Conservation (phyloP, 768 basidiomycete genomes). For the Fibroporia radiculosa region DNA sequence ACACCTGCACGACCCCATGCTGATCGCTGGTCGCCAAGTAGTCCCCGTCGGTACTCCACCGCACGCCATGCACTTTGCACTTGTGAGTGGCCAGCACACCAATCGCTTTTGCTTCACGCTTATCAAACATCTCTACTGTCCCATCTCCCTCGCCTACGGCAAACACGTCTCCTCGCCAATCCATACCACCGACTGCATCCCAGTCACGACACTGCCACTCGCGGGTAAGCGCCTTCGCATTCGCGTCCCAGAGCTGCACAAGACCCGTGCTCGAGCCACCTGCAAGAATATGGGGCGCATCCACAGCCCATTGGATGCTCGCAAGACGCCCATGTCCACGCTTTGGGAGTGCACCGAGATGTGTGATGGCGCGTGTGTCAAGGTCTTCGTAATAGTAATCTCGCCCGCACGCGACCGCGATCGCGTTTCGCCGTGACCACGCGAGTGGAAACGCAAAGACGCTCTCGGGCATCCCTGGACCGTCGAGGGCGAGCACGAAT, state of each 20-base stretch:
- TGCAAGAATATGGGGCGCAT: conserved; percentile 36
- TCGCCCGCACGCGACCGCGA: conserved; percentile 53
- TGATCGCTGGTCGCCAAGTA: conserved; percentile 35
- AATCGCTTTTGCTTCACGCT: conserved; percentile 24
- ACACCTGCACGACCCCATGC: conserved; percentile 33
- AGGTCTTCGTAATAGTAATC: conserved; percentile 60
- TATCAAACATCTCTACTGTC: conserved; percentile 29
- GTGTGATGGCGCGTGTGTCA: conserved; percentile 43
- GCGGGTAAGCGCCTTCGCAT: conserved; percentile 18
- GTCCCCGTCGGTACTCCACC: conserved; percentile 32
- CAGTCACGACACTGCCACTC: conserved; percentile 29
- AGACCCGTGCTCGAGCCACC: conserved; percentile 43
- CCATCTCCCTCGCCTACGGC: conserved; percentile 34
- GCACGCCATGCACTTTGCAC: conserved; percentile 32
- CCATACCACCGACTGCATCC: conserved; percentile 31
- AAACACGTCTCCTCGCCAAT: conserved; percentile 31
- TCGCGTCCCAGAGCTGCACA: conserved; percentile 50
- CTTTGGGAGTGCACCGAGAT: conserved; percentile 35
- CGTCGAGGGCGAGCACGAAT: conserved; percentile 54
- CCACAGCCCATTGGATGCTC: conserved; percentile 45
- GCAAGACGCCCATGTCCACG: conserved; percentile 30
- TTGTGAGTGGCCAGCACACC: conserved; percentile 24
- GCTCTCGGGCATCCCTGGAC: conserved; percentile 50
- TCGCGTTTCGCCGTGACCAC: conserved; percentile 53
- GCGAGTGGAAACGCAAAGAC: conserved; percentile 49